A percentile compares a stretch with the other conserved stretches of the same genome.
Conservation (phyloP, 2,329 filamentous ascomycete genomes). For the Dothideomycetes sp. region DNA sequence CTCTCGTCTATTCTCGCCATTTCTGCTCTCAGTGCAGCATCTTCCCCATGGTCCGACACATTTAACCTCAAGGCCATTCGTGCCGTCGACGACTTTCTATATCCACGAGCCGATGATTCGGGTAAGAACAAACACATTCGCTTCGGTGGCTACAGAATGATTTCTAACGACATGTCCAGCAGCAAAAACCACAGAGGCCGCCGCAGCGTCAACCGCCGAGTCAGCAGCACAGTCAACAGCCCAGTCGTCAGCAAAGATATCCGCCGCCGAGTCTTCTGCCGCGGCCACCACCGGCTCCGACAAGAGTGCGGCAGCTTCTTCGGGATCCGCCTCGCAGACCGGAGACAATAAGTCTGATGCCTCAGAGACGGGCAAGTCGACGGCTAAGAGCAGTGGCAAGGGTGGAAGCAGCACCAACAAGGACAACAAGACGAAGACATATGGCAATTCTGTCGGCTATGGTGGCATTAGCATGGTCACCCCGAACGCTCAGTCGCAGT, state of each 20-base stretch:
- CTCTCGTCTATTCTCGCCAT: slow-evolving; percentile 23
- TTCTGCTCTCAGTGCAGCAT: slow-evolving; percentile 24
- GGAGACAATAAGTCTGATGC: slow-evolving; percentile 17
- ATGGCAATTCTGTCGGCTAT: slow-evolving; percentile 45
- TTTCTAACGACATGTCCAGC: slow-evolving; percentile 13
- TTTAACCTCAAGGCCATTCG: slow-evolving; percentile 20
- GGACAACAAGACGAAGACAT: slow-evolving; percentile 27
- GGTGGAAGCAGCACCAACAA: slow-evolving; percentile 15
- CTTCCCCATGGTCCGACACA: slow-evolving; percentile 22
- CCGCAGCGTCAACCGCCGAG: slow-evolving; percentile 18
- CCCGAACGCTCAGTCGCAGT: slow-evolving; percentile 39
- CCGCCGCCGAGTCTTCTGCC: slow-evolving; percentile 7
- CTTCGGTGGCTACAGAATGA: background rate
- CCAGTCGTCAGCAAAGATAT: slow-evolving; percentile 9
- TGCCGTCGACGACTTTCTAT: slow-evolving; percentile 21
- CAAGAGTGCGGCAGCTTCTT: slow-evolving; percentile 14
- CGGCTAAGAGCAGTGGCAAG: slow-evolving; percentile 15
- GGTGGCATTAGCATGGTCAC: slow-evolving; percentile 56
- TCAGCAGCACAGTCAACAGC: slow-evolving; percentile 16
- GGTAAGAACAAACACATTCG: slow-evolving; percentile 15
- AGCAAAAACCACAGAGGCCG: slow-evolving; percentile 9
- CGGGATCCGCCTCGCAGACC: slow-evolving; percentile 14
- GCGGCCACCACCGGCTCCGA: slow-evolving; percentile 17
- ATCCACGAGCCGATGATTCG: slow-evolving; percentile 19
- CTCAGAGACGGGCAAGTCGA: slow-evolving; percentile 12